Evolutionary conservation across 2,329 filamentous ascomycete species (phyloP).

Genomic region (Colletotrichum caudatum): DNA sequence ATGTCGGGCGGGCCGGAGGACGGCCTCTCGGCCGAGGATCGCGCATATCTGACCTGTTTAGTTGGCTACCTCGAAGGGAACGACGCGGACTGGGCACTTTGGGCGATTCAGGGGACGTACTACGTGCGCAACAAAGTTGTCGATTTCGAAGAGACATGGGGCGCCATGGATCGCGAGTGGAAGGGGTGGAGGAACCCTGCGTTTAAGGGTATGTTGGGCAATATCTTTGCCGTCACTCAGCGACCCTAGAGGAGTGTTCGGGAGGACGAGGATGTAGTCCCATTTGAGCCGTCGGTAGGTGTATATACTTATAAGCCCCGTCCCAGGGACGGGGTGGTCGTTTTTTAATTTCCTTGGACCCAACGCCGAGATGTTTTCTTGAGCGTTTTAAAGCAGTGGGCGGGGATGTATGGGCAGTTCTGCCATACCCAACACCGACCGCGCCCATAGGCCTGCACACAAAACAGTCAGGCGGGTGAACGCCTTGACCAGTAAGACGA

Average conservation of each 20-base stretch:
- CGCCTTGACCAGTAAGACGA: neutral
- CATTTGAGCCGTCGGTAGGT: neutral
- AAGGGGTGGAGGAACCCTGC: constrained; percentile 53
- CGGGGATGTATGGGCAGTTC: neutral
- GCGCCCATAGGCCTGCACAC: neutral
- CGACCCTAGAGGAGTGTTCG: constrained; percentile 45
- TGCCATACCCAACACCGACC: neutral
- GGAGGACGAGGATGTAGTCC: neutral
- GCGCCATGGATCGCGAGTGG: constrained; percentile 59
- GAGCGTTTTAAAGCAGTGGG: no score
- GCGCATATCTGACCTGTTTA: constrained; percentile 64
- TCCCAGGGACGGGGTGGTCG: neutral
- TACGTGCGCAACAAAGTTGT: constrained; percentile 64
- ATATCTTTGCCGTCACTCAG: constrained; percentile 55
- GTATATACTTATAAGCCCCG: neutral
- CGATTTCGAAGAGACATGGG: constrained; percentile 66
- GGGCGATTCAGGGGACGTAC: constrained; percentile 70
- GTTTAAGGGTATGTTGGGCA: constrained; percentile 52
- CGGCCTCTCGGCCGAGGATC: constrained; percentile 58
- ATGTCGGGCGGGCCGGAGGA: constrained; percentile 56
- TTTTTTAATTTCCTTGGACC: neutral
- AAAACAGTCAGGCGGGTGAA: neutral
- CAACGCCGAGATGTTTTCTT: no score
- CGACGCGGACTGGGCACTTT: constrained; percentile 70
- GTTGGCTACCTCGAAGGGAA: constrained; percentile 65